Evolutionary conservation across 179 eudicot species (phyloP), one percentile per base, ranked within the genome.

Genomic region (Beta corolliflora): DNA sequence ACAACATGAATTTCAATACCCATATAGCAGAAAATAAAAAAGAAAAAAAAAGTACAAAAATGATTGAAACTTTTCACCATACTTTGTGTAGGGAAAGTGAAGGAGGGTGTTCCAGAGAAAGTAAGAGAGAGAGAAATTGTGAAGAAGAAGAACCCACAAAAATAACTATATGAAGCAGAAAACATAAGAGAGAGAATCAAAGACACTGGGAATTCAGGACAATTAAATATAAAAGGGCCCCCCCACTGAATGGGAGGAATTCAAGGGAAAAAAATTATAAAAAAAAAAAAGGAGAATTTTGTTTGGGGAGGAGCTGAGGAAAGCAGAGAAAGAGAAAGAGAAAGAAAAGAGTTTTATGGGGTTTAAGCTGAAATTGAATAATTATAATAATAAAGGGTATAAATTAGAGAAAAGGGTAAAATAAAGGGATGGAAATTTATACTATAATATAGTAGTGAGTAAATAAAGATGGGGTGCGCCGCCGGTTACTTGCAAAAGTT

Each of bases 161-260:
- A 16, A 12, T 16, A 56, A 16, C 25, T 29, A 56, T 72, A 52
- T 52, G 65, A 53, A 73, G 44, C 63, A 73, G 64, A 50, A 6
- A 52, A 52, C n/a, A 29, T 25, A 25, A 71, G 14, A 21, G 18
- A 73, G 53, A 79, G 82, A 83, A 75, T 83, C 83, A 80, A 63
- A 68, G 56, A 75, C 61, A 83, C 55, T 23, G 61, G 72, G 70
- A 79, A 80, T 70, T 9, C 29, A 77, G 83, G 80, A 78, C 71
- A 79, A 74, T 5, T 7, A 78, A 50, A 41, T 13, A 44, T 46
- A 5, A 56, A 74, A 72, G 58, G 70, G 0, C 63, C 44, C 78
- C 25, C 45, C 45, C 78, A 29, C 64, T 54, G 71, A 60, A 77
- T 69, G 71, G 53, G 84, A 59, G 80, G 84, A 82, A 81, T 60